These are phyloP conservation scores for Debaryomycetaceae sp. DNA, from an alignment of 1,139 yeast genomes.

Conservation along the genomic window DNA sequence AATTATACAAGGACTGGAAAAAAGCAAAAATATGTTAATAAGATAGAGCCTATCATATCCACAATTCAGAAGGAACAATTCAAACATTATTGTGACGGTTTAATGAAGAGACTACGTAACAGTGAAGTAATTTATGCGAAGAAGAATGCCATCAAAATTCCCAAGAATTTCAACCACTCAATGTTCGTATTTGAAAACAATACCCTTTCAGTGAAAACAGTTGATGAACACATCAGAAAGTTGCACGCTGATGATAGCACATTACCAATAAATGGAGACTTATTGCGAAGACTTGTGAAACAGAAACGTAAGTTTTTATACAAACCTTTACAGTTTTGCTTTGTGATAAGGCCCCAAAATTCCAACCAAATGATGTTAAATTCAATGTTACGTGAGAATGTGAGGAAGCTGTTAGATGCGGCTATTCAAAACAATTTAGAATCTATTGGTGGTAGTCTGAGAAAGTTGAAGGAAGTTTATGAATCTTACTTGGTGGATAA, in stretches of 20 bases:
- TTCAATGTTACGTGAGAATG: slow-evolving; percentile 5
- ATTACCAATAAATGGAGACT: background rate
- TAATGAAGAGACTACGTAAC: slow-evolving; percentile 4
- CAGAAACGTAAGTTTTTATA: slow-evolving; percentile 19
- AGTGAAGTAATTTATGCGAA: slow-evolving; percentile 7
- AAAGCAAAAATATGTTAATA: slow-evolving; percentile 9
- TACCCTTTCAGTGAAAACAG: slow-evolving; percentile 4
- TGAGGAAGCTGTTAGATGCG: slow-evolving; percentile 3
- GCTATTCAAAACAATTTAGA: slow-evolving; percentile 2
- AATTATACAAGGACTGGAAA: slow-evolving; percentile 6
- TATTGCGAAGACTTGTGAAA: slow-evolving; percentile 14
- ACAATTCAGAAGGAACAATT: slow-evolving; percentile 14
- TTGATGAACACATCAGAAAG: slow-evolving; percentile 1
- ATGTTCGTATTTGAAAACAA: slow-evolving; percentile 9
- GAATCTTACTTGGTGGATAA: slow-evolving; percentile 10
- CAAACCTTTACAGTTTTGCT: slow-evolving; percentile 29
- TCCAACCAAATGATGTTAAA: slow-evolving; percentile 8
- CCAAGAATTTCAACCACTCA: slow-evolving; percentile 9
- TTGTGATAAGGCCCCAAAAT: slow-evolving; percentile 16
- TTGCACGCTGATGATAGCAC: background rate
- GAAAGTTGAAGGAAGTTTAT: slow-evolving; percentile 6
- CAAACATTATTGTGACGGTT: slow-evolving; percentile 6
- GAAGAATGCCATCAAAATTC: slow-evolving; percentile 1
- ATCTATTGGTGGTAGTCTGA: background rate
- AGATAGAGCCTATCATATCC: slow-evolving; percentile 12